phyloP scores from a whole-genome alignment of 257 asterid species.

The Cynanchum wilfordii region DNA sequence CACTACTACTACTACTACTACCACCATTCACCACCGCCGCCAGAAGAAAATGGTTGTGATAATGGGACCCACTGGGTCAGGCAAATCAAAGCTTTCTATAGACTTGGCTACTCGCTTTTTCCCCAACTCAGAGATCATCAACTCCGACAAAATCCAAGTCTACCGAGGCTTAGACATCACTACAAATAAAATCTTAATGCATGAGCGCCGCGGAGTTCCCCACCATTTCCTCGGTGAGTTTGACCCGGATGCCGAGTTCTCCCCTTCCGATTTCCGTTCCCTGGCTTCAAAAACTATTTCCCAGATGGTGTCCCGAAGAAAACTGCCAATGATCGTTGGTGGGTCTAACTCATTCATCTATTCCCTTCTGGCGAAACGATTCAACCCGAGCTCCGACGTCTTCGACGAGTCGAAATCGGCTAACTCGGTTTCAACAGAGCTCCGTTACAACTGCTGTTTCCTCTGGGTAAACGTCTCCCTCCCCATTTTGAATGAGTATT shows the following conservation, averaged over 20 bases:
- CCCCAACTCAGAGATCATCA: constrained; percentile 59
- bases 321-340: constrained; percentile 65
- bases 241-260: constrained; percentile 58
- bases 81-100: constrained; percentile 78
- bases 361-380: constrained; percentile 41
- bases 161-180: constrained; percentile 61
- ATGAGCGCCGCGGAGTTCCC: constrained; percentile 46
- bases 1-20: constrained; percentile 13
- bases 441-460: constrained; percentile 66
- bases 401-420: constrained; percentile 32
- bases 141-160: constrained; percentile 86
- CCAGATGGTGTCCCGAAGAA: constrained; percentile 28
- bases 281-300: constrained; percentile 33
- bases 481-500: constrained; percentile 47
- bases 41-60: constrained; percentile 48
- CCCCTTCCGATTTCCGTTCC: constrained; percentile 53
- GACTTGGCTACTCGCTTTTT: constrained; percentile 62
- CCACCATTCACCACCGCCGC: constrained; percentile 23
- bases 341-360: constrained; percentile 84
- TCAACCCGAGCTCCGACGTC: constrained; percentile 41
- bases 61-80: constrained; percentile 91
- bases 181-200: constrained; percentile 64
- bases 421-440: constrained; percentile 29
- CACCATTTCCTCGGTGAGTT: constrained; percentile 81
- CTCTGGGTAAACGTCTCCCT: constrained; percentile 60